These are phyloP conservation scores for Pichia exigua DNA, from an alignment of 805 yeast genomes.

Conservation along the genomic window DNA sequence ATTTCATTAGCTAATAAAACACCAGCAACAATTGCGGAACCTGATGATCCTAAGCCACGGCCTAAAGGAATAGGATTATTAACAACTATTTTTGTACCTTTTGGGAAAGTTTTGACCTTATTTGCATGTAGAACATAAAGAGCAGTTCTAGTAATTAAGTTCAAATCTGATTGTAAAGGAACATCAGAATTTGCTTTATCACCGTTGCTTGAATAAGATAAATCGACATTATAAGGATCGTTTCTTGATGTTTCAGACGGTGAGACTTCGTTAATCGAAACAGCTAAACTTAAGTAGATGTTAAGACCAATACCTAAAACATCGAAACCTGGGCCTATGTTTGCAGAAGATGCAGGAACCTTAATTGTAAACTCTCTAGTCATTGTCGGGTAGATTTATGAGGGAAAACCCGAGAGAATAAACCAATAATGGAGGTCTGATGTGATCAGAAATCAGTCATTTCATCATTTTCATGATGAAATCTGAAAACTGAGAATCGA, in stretches of 20 bases:
- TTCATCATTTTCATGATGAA: neutral
- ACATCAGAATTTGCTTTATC: constrained; percentile 46
- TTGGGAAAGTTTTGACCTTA: constrained; percentile 67
- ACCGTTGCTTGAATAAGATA: constrained; percentile 71
- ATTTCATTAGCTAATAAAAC: constrained; percentile 82
- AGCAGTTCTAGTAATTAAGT: constrained; percentile 88
- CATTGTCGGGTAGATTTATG: constrained; percentile 24
- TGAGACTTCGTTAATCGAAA: constrained; percentile 46
- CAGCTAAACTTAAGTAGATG: constrained; percentile 62
- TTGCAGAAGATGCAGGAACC: constrained; percentile 96
- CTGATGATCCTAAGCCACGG: constrained; percentile 94
- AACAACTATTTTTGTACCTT: constrained; percentile 74
- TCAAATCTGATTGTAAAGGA: constrained; percentile 68
- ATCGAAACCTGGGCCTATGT: constrained; percentile 97
- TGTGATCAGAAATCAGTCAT: neutral
- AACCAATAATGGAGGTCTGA: neutral
- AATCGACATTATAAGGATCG: constrained; percentile 61
- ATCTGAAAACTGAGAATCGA: neutral
- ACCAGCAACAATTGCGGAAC: constrained; percentile 98
- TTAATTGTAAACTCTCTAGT: constrained; percentile 49
- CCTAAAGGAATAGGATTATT: constrained; percentile 92
- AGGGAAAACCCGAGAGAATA: neutral
- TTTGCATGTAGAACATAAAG: constrained; percentile 84
- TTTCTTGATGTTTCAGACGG: constrained; percentile 35
- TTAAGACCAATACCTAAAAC: constrained; percentile 88